phyloP scores from a whole-genome alignment of 192 early-diverging fungal species.

The Rhizophagus prolifer region DNA sequence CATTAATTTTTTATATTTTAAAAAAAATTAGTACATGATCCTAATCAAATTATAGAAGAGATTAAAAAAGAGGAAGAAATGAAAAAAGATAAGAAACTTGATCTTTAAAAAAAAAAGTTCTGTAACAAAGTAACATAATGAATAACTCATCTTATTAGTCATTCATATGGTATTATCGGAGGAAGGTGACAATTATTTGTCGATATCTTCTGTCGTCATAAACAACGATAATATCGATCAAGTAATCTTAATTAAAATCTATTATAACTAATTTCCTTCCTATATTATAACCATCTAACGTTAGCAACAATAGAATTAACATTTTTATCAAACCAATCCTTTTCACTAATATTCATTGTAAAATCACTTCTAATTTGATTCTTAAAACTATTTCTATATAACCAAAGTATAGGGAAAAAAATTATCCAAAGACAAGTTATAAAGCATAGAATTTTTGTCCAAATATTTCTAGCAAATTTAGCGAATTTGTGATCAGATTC shows the following conservation, averaged over 20 bases:
- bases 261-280: neutral
- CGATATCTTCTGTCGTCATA: too few species aligned
- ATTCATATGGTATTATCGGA: too few species aligned
- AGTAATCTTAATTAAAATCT: too few species aligned
- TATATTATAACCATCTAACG: conserved; percentile 1
- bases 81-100: neutral
- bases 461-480: conserved; percentile 30
- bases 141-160: too few species aligned
- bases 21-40: neutral
- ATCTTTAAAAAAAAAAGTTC: too few species aligned
- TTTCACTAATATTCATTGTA: conserved; percentile 35
- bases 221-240: too few species aligned
- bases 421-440: conserved; percentile 35
- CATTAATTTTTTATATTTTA: too few species aligned
- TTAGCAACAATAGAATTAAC: neutral
- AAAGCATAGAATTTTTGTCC: conserved; percentile 35
- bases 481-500: conserved; percentile 34
- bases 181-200: too few species aligned
- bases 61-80: neutral
- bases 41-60: neutral
- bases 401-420: conserved; percentile 38
- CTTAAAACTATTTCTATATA: conserved; percentile 35
- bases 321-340: conserved; percentile 30
- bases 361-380: conserved; percentile 37
- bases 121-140: too few species aligned